These are phyloP conservation scores for Cystofilobasidium macerans DNA, from an alignment of 768 basidiomycete genomes.

Conservation along the genomic window DNA sequence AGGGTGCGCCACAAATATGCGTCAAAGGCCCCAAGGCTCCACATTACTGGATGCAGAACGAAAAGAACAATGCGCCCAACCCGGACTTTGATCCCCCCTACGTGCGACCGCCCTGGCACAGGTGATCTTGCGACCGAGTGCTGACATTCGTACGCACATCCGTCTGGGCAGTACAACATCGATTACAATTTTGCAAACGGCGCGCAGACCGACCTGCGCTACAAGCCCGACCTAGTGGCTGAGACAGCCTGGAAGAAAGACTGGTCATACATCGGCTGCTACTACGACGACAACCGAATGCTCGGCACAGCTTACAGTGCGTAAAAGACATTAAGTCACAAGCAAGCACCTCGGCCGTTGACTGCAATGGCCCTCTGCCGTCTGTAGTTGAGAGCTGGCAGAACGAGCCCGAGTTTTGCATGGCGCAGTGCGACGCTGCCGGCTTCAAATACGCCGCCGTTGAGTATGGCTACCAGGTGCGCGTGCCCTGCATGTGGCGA, in stretches of 20 bases:
- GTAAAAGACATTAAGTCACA: background rate
- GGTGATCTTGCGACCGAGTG: no score
- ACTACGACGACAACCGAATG: background rate
- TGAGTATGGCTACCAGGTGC: background rate
- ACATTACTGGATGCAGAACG: constrained; percentile 9
- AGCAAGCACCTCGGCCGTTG: background rate
- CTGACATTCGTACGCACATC: no score
- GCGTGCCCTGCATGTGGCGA: no score
- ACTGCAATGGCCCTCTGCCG: background rate
- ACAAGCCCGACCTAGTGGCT: background rate
- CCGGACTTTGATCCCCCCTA: constrained; percentile 7
- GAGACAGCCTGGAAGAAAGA: background rate
- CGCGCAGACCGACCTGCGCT: background rate
- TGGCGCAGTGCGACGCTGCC: constrained; percentile 2
- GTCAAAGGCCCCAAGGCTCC: constrained; percentile 3
- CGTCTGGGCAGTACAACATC: background rate
- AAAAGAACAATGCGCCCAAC: background rate
- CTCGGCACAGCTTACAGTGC: background rate
- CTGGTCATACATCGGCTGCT: background rate
- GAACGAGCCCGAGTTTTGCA: constrained; percentile 5
- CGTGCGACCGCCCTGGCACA: background rate
- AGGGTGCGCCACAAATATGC: background rate
- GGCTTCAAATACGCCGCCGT: background rate
- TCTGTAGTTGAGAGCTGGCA: background rate
- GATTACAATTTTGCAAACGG: background rate